Evolutionary conservation across 495 filamentous ascomycete genomes (phyloP).

Genomic region (Neurospora cerealis): DNA sequence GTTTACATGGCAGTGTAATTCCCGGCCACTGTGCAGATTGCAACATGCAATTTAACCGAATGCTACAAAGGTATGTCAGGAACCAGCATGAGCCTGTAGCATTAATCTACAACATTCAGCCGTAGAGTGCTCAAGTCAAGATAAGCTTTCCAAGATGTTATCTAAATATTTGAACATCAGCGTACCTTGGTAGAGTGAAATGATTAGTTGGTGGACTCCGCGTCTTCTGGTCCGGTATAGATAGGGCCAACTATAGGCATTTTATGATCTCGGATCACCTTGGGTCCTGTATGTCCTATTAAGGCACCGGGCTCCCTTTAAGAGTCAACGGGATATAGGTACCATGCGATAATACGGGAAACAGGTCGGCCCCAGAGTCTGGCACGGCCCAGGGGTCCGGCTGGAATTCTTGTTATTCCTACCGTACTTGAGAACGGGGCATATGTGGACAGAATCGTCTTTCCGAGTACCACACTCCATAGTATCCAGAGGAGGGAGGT

Average conservation of each 20-base stretch:
- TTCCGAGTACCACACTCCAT: not conserved
- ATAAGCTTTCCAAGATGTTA: not conserved
- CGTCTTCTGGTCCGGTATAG: not conserved
- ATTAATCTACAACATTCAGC: not conserved
- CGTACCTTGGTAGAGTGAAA: not conserved
- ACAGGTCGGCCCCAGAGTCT: not conserved
- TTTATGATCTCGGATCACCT: not conserved
- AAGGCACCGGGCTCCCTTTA: not conserved
- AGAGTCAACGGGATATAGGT: not conserved
- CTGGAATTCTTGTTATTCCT: not conserved
- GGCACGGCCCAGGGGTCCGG: not conserved
- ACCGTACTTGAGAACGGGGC: not conserved
- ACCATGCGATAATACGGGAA: not conserved
- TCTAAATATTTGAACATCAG: not conserved
- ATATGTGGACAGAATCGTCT: not conserved
- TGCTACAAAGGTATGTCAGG: not conserved
- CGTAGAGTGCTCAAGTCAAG: not conserved
- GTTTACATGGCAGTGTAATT: not conserved
- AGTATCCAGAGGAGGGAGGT: not conserved
- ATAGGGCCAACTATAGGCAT: not conserved
- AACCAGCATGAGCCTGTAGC: not conserved
- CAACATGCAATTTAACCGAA: not conserved
- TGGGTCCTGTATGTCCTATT: not conserved
- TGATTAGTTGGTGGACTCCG: not conserved
- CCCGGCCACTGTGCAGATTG: not conserved